Conservation (phyloP, 2,329 filamentous ascomycete species). For the Leptodontidium sp. region DNA sequence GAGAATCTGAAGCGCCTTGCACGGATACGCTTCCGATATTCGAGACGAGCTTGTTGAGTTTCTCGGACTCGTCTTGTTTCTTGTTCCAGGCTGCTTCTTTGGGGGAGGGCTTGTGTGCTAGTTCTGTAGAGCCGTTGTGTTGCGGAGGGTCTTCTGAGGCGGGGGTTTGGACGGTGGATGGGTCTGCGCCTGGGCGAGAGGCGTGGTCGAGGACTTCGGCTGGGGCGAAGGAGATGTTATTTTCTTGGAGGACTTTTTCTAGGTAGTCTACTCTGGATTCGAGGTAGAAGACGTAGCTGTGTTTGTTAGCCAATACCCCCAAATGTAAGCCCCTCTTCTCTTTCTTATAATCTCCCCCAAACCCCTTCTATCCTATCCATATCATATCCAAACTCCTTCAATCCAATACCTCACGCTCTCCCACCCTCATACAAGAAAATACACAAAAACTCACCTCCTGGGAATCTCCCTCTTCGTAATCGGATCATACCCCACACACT, state of each 20-base stretch:
- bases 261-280: slow-evolving; percentile 87
- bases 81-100: slow-evolving; percentile 46
- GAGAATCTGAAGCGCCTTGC: slow-evolving; percentile 78
- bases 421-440: background rate
- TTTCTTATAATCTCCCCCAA: background rate
- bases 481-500: slow-evolving; percentile 94
- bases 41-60: slow-evolving; percentile 71
- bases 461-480: slow-evolving; percentile 97
- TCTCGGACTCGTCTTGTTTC: slow-evolving; percentile 65
- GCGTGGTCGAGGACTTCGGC: slow-evolving; percentile 73
- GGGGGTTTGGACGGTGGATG: slow-evolving; percentile 42
- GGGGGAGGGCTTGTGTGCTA: slow-evolving; percentile 37
- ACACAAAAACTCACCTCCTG: slow-evolving; percentile 60
- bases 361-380: no score
- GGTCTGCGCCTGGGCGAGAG: slow-evolving; percentile 51
- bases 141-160: slow-evolving; percentile 42
- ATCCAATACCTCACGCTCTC: background rate
- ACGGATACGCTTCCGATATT: slow-evolving; percentile 81
- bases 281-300: slow-evolving; percentile 91
- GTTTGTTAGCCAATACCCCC: slow-evolving; percentile 13
- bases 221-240: slow-evolving; percentile 76
- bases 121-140: slow-evolving; percentile 28
- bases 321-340: background rate
- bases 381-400: background rate
- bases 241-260: slow-evolving; percentile 74